Evolutionary conservation across 768 basidiomycete genomes (phyloP), one percentile per base, ranked within the genome.

Genomic region (Phlebiopsis flavidoalba): DNA sequence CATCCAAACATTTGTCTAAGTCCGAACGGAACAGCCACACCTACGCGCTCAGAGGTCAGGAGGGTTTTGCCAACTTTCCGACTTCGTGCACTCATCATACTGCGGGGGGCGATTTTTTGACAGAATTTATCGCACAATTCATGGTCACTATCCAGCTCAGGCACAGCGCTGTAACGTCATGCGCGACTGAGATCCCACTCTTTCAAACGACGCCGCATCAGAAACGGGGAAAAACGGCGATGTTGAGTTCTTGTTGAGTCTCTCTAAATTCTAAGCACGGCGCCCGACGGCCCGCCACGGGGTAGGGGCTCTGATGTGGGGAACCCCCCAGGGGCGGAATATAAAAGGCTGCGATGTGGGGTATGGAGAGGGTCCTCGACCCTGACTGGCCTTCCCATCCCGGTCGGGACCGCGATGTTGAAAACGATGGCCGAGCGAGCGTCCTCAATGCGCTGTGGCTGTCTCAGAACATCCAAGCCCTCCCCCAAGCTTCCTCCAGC

Each of bases 401-500:
- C 19, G n/a, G 17, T 31, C 51, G 22, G 22, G 56, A n/a, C n/a
- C 26, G 22, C 5, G 22, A 40, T 48, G 26, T 50, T 58, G 60
- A 54, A 33, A 51, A 43, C 53, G 37, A 49, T 48, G 47, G 51
- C 47, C 33, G 55, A 24, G 31, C 35, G 40, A 21, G 51, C 40
- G 31, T 59, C 53, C 31, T 49, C 31, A 36, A 24, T 31, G 50
- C 51, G 33, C 57, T 63, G 7, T 46, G 46, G n/a, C 33, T 51
- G 26, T 19, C 46, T 6, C 19, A 51, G 35, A 47, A 19, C 19
- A 63, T 50, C 12, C 40, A 12, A n/a, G 67, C 52, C 33, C 22
- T 57, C 12, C 64, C 67, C 15, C 63, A 65, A 17, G 47, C 58
- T 11, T 49, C 59, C 26, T 31, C 26, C 26, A 31, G 26, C 26